A percentile compares a stretch with the other conserved stretches of the same genome.
Conservation (phyloP, 2,329 filamentous ascomycete species). For the Pseudogymnoascus sp. region DNA sequence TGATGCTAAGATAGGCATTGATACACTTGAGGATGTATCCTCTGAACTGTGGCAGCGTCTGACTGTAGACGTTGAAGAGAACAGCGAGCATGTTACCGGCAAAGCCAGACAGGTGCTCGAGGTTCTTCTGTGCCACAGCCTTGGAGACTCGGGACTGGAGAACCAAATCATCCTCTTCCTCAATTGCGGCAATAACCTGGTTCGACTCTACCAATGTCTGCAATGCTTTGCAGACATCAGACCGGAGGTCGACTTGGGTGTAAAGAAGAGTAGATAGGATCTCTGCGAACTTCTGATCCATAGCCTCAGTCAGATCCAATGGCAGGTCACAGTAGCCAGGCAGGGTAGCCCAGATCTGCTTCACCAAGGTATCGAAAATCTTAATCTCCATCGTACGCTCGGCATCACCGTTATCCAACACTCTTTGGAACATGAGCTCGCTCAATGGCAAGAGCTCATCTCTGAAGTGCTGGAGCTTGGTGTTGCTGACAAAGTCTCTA, state of each 20-base stretch:
- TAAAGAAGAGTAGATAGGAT: constrained; percentile 88
- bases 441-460: constrained; percentile 83
- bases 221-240: constrained; percentile 80
- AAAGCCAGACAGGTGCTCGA: constrained; percentile 72
- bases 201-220: constrained; percentile 89
- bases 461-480: constrained; percentile 77
- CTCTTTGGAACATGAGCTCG: constrained; percentile 80
- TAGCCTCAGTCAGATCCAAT: constrained; percentile 66
- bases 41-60: constrained; percentile 87
- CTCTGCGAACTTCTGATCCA: constrained; percentile 86
- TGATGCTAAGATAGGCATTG: constrained; percentile 89
- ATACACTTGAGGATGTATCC: constrained; percentile 90
- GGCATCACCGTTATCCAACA: constrained; percentile 71
- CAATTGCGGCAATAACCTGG: constrained; percentile 67
- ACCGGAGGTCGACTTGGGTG: constrained; percentile 78
- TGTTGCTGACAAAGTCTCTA: constrained; percentile 84
- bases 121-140: constrained; percentile 67
- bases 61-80: constrained; percentile 97
- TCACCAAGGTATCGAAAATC: constrained; percentile 93
- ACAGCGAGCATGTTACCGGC: constrained; percentile 88
- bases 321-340: constrained; percentile 94
- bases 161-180: constrained; percentile 61
- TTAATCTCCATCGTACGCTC: constrained; percentile 96
- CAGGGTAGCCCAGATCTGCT: constrained; percentile 89
- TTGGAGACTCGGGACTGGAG: constrained; percentile 74